A percentile compares a stretch with the other conserved stretches of the same genome.
phyloP scores from a whole-genome alignment of 805 yeast species.

The Kluyveromyces dobzhanskii region DNA sequence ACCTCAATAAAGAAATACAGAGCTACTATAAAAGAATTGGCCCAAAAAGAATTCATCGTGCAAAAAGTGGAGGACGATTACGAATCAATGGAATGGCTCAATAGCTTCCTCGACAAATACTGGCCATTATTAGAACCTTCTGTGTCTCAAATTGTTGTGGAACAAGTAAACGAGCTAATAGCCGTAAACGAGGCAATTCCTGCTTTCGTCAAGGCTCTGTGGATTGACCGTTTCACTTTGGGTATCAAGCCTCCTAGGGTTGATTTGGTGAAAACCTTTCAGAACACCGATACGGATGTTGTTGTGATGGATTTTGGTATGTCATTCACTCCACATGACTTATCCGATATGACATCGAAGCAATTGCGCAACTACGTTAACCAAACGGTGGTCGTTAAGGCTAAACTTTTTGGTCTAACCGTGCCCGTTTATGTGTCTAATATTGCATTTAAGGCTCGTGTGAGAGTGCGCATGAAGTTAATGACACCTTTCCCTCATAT shows the following conservation, averaged over 20 bases:
- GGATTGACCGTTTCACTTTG: conserved; percentile 82
- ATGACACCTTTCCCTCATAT: conserved; percentile 89
- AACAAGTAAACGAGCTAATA: conserved; percentile 74
- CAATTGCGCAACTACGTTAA: conserved; percentile 80
- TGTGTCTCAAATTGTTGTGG: conserved; percentile 74
- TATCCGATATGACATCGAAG: conserved; percentile 75
- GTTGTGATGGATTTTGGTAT: conserved; percentile 97
- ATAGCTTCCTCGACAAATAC: conserved; percentile 78
- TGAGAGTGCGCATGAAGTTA: conserved; percentile 80
- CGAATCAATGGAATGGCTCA: conserved; percentile 95
- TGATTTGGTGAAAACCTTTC: conserved; percentile 81
- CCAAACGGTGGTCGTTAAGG: conserved; percentile 70
- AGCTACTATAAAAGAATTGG: conserved; percentile 60
- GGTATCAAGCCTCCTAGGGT: conserved; percentile 96
- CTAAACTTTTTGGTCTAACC: conserved; percentile 72
- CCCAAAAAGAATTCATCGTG: conserved; percentile 79
- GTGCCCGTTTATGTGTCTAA: conserved; percentile 76
- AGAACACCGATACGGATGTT: conserved; percentile 83
- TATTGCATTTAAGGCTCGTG: conserved; percentile 63
- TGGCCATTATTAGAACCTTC: conserved; percentile 92
- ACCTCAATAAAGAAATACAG: conserved; percentile 77
- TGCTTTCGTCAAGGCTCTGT: conserved; percentile 68
- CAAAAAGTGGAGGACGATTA: conserved; percentile 77
- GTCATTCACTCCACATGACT: conserved; percentile 86
- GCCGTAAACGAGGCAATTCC: conserved; percentile 72